Evolutionary conservation across 1,284 basidiomycete genomes (phyloP), one percentile per base, ranked within the genome.

Genomic region (Moesziomyces globuligerus): DNA sequence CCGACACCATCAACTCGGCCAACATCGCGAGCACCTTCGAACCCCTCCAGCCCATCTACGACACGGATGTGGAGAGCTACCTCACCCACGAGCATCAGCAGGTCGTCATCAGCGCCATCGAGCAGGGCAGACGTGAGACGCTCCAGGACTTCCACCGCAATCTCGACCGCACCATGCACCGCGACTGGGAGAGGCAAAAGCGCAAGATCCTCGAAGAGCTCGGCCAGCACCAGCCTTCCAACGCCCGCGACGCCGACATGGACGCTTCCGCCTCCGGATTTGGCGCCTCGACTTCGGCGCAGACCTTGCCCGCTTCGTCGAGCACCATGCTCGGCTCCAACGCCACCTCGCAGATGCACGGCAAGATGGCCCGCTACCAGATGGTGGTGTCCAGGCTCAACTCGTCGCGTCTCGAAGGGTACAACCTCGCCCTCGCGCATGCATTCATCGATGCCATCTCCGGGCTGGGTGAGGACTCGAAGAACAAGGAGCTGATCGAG

Each of bases 81-180:
- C 87, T 95, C 28, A 90, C 91, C 20, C 91, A 94, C 83, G 90
- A 91, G 7, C 93, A 95, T 78, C 93, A 97, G 83, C 93, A 95
- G 82, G 92, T 92, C 68, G 88, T 97, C 56, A 92, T 96, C 64
- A 91, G 91, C 4, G 92, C 92, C 3, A 94, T 97, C 59, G 93
- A 96, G 81, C 91, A 95, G 79, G 90, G 90, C 5, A 86, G 93
- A 44, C 88, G 89, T 61, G 89, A 92, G 58, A 95, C 93, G 0
- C 89, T 93, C 72, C 87, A 90, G 62, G 89, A 92, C 70, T 94
- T 95, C 75, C 92, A 94, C 77, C 86, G 87, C 32, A 88, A 89
- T 37, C 84, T 94, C 39, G 90, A 93, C 76, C 88, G 90, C 41
- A 86, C 90, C 34, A 88, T 90, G 74, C 86, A 89, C 65, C 86